Conservation (phyloP, 345 rosid species). For the Lepidium africanum region DNA sequence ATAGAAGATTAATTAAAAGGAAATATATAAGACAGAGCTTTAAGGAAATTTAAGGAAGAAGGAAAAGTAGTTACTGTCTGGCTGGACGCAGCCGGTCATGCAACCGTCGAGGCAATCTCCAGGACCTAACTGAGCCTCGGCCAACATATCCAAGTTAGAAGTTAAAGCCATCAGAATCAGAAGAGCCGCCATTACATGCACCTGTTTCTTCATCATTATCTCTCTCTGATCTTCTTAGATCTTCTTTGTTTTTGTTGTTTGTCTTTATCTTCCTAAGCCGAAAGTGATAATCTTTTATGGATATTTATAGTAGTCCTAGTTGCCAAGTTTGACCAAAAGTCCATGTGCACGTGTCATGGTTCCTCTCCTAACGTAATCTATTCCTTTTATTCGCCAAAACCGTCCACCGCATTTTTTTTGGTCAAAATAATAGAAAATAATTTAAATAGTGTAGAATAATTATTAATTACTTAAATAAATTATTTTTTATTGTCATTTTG, state of each 20-base stretch:
- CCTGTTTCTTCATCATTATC: conserved; percentile 24
- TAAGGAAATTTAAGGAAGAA: not conserved
- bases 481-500: too few species aligned
- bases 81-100: conserved; percentile 42
- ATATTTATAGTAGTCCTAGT: conserved; percentile 19
- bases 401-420: not conserved
- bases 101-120: conserved; percentile 48
- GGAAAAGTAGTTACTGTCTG: conserved; percentile 24
- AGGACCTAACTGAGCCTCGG: conserved; percentile 25
- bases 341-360: conserved; percentile 14
- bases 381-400: not conserved
- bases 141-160: conserved; percentile 23
- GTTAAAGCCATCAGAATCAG: conserved; percentile 19
- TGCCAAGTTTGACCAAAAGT: conserved; percentile 26
- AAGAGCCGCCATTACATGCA: conserved; percentile 11
- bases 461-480: too few species aligned
- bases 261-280: too few species aligned
- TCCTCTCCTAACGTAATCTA: not conserved
- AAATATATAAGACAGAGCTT: not conserved
- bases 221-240: not conserved
- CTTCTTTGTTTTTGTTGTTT: not conserved
- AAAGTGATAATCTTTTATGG: not conserved
- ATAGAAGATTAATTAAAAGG: not conserved
- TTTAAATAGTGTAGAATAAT: too few species aligned
- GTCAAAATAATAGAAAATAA: too few species aligned